Base-by-base conservation (phyloP, 73 alveolate species). In the Symbiodinium pilosum region DNA sequence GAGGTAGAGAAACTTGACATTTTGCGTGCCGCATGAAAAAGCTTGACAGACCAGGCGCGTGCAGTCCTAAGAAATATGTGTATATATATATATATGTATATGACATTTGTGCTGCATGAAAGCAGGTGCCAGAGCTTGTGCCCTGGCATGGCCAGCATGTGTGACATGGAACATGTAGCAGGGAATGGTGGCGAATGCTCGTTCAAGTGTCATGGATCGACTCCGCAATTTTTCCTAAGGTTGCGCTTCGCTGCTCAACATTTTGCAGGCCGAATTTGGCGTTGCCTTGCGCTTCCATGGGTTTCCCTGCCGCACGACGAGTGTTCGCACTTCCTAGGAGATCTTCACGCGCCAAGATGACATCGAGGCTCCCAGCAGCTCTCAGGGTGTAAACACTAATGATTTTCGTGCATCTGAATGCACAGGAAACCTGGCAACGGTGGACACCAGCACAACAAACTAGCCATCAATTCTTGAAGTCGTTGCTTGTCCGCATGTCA, bases 221-320 rank as follows among this genome's bases (percentile, higher is more conserved):
- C n/a, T n/a, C n/a, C n/a, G n/a, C n/a, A n/a, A 24, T 54, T 16
- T 54, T 16, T 0, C 26, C 73, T 28, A 14, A 64, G 81, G 81
- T 40, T 88, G 95, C 41, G 95, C 95, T 12, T 64, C 87, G 38
- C 12, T 88, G 71, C 86, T 88, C 86, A 88, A 88, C 86, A 88
- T 88, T 30, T 32, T 88, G 73, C 95, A 88, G 81, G 81, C 32
- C 81, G 34, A 21, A 7, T 64, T 14, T 47, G 21, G 59, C 59
- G 14, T 14, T 47, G 59, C 59, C 21, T 47, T 14, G 14, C 14
- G 59, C 59, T 47, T 6, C 32, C 99, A 99, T 59, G 99, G 99
- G 84, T 91, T 99, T 71, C 99, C 99, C 59, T 14, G 59, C 59
- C n/a, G n/a, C n/a, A n/a, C n/a, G n/a, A 54, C 20, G 34, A 54